Percentiles rank a stretch among this genome's conserved stretches.
These are phyloP conservation scores for Leccinellum rugosiceps DNA, from an alignment of 768 basidiomycete species.

Conservation along the genomic window DNA sequence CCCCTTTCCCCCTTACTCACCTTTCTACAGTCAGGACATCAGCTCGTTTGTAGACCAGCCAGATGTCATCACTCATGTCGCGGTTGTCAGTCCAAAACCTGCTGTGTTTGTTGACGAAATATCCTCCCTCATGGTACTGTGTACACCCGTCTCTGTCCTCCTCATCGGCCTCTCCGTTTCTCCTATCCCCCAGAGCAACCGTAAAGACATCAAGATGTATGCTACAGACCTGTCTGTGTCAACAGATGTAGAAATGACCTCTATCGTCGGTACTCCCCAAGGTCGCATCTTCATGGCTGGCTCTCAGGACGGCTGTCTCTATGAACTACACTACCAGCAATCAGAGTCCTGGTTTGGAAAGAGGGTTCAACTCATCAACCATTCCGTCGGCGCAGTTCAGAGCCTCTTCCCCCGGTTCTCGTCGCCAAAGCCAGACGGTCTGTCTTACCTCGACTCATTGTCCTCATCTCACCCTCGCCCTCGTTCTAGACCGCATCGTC, in stretches of 20 bases:
- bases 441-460: constrained; percentile 17
- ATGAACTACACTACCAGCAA: constrained; percentile 89
- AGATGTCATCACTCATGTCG: constrained; percentile 86
- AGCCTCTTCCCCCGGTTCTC: constrained; percentile 79
- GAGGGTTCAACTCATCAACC: constrained; percentile 80
- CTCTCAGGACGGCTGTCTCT: constrained; percentile 80
- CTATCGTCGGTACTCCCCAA: constrained; percentile 71
- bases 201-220: constrained; percentile 82
- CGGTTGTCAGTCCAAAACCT: constrained; percentile 80
- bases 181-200: constrained; percentile 40
- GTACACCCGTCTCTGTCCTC: constrained; percentile 78
- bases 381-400: constrained; percentile 74
- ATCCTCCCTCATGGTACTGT: constrained; percentile 82
- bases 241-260: constrained; percentile 82
- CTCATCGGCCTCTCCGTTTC: constrained; percentile 75
- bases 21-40: constrained; percentile 68
- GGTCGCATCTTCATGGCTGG: constrained; percentile 94
- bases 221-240: constrained; percentile 80
- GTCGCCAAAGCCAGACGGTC: constrained; percentile 63
- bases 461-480: constrained; percentile 2
- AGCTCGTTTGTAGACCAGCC: constrained; percentile 89
- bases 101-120: constrained; percentile 94
- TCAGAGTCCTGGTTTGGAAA: constrained; percentile 93
- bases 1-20: constrained; percentile 2
- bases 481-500: constrained; percentile 62